Evolutionary conservation across 129 eudicot species (phyloP), one percentile per base, ranked within the genome.

Genomic region (Ambrosia trifida): DNA sequence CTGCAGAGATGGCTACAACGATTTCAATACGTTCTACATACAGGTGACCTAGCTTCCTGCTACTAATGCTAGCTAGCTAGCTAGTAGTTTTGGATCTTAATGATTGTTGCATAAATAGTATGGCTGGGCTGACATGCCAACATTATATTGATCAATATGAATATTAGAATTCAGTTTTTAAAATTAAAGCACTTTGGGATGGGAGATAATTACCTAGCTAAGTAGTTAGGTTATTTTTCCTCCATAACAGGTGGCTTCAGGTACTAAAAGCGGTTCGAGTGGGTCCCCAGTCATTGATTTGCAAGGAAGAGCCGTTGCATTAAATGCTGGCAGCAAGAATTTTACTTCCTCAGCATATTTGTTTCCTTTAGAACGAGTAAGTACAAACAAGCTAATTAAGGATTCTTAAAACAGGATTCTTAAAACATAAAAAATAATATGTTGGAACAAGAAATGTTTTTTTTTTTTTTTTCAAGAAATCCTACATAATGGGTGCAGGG

Each of bases 251-350:
- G 99, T 97, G 14, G 99, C 99, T 81, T 95, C 99, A 76, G 99
- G 99, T 46, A 95, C 99, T 66, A 95, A 90, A 82, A 97, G 99
- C 20, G 99, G 99, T 72, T 90, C 99, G 56, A 95, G 99, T 81
- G 99, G 99, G 49, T 95, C 99, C 67, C 99, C 99, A 28, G 99
- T 95, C 10, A 86, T 95, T 69, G 97, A 95, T 78, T 90, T 89
- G 91, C 96, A 85, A 83, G 99, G 99, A 13, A 79, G 99, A 78
- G 99, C 97, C 16, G 81, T 94, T 80, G 99, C 99, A 30, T 76
- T 94, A 68, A 94, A 94, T 90, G 99, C 99, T 70, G 99, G 99
- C 45, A 79, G 96, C 85, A 95, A 95, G 80, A 68, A 89, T 54
- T 85, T 91, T 43, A 86, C 1, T 36, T 5, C 96, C 73, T 90